Base-by-base conservation (phyloP, 768 basidiomycete genomes). In the Podaxis sp. region DNA sequence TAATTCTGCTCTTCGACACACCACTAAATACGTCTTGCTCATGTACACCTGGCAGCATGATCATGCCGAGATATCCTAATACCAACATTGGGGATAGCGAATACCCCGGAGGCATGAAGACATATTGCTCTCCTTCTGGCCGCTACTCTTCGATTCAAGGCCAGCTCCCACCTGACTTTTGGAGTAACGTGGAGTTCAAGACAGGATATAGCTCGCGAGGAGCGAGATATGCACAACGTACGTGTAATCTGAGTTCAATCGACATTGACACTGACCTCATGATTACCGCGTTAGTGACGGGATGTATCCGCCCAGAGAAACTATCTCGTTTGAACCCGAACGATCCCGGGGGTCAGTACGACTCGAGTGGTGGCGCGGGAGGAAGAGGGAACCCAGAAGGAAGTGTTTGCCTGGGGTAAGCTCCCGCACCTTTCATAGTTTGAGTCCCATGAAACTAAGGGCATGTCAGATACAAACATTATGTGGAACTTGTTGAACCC, bases 401-500 rank as follows among this genome's bases (percentile, higher is more conserved):
- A 4, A 84, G 82, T 65, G 75, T 77, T 6, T 86, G 85, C 65
- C 66, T 78, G 15, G 84, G 83, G 80, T 84, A 54, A 53, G 77
- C 73, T 13, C 22, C 3, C 44, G 3, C 46, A 24, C 2, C 38
- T n/a, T 13, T 24, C 19, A 11, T 57, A 53, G 1, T 30, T 24
- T 39, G n/a, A 12, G 15, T 6, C 40, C 40, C 33, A 13, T 19
- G 33, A 9, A 75, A 74, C 19, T 55, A 17, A 57, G 17, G 17
- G n/a, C 48, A 13, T 52, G 33, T 28, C 48, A 75, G 74, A 24
- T 87, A 84, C 69, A 85, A 84, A 40, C 83, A 85, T 69, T 87
- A 85, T 66, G 82, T 85, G 22, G 85, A 87, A 65, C 71, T 86
- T 17, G 76, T 86, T 28, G 85, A 87, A 68, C 85, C 84, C 11